phyloP scores from a whole-genome alignment of 345 rosid species.

The Lagerstroemia speciosa region DNA sequence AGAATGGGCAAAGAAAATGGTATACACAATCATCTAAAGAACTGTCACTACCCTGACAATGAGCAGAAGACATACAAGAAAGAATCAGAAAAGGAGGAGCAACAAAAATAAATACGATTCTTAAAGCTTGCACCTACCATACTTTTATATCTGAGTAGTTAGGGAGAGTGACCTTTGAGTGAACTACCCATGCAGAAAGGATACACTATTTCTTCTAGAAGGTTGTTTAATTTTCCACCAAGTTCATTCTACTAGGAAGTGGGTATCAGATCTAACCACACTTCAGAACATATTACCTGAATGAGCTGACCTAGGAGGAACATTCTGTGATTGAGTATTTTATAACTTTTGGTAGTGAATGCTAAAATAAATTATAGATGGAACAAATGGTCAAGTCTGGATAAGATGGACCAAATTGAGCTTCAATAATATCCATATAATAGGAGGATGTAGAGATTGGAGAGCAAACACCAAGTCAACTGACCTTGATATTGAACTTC shows the following conservation, averaged over 20 bases:
- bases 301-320: neutral
- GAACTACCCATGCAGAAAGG: neutral
- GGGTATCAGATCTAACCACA: neutral
- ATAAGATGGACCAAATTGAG: neutral
- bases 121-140: too few relatives aligned
- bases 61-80: neutral
- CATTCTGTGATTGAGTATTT: neutral
- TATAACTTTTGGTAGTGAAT: neutral
- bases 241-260: neutral
- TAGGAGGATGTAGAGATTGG: neutral
- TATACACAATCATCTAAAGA: constrained; percentile 60
- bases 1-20: constrained; percentile 73
- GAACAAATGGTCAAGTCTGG: neutral
- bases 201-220: neutral
- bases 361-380: neutral
- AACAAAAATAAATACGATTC: neutral
- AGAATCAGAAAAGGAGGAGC: neutral
- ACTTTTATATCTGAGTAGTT: too few relatives aligned
- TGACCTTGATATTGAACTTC: constrained; percentile 80
- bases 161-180: too few relatives aligned
- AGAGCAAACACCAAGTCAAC: constrained; percentile 8
- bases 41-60: constrained; percentile 56
- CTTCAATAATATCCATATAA: neutral
- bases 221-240: neutral
- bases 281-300: neutral